Evolutionary conservation across 2,329 filamentous ascomycete species (phyloP), one percentile per base, ranked within the genome.

Genomic region (Pseudopithomyces chartarum): DNA sequence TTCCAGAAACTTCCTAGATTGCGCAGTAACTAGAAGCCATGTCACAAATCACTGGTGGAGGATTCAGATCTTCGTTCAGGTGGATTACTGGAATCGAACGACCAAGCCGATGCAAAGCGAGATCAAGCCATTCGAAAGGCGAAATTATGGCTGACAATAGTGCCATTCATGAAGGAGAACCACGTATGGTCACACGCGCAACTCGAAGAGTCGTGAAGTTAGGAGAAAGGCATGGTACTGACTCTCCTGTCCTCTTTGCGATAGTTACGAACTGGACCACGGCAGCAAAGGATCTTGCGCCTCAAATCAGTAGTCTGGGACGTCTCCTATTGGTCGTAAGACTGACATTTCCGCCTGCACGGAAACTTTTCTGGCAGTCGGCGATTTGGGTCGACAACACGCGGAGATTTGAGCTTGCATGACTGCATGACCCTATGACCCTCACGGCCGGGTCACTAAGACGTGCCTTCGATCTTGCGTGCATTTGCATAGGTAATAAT

Each of bases 51-150:
- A 38, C 26, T 17, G 38, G 22, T 23, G 38, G 22, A 51, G 36
- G 38, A 33, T 20, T 43, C 15, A 33, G 48, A 51, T 51, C 48
- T 51, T 17, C 23, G 48, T 15, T 15, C 11, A 8, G 4, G 48
- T 15, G 3, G 15, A 38, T 56, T 6, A n/a, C 43, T n/a, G 34
- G 15, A 15, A 39, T 44, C 39, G 38, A 53, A 50, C 49, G 55
- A 49, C 50, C 15, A 57, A 33, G n/a, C n/a, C 3, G 38, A 49
- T 53, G 55, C 55, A 57, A 29, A 23, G 55, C 34, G 20, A 49
- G 29, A 52, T 45, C 34, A 48, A 53, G 56, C 55, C 59, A 51
- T 46, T 48, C 52, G 32, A 38, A 22, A 4, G 34, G 48, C 10
- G 23, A 34, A 19, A 20, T 32, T 48, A 15, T 48, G 45, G 34